These are phyloP conservation scores for Tetratostichococcus sp. DNA, from an alignment of 139 green algal genomes.

Conservation along the genomic window DNA sequence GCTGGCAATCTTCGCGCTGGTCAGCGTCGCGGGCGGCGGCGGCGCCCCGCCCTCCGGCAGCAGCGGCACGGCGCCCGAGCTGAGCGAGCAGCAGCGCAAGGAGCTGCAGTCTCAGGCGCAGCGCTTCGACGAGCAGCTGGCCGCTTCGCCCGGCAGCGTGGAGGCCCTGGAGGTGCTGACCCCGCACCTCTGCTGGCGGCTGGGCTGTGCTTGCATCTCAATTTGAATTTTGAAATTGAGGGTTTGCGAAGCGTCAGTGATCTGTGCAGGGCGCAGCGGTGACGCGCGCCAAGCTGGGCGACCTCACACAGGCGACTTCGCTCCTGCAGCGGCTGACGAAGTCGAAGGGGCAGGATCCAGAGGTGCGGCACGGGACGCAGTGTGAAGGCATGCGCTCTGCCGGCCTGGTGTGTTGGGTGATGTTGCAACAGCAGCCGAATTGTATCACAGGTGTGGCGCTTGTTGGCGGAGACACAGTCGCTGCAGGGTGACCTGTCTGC, in stretches of 20 bases:
- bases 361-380: constrained; percentile 7
- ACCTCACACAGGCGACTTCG: constrained; percentile 11
- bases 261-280: constrained; percentile 1
- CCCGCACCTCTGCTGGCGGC: too few relatives aligned
- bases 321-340: constrained; percentile 21
- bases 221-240: too few relatives aligned
- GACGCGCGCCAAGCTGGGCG: constrained; percentile 16
- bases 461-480: constrained; percentile 23
- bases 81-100: constrained; percentile 2
- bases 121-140: constrained; percentile 10
- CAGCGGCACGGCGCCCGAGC: background rate
- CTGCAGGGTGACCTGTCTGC: constrained; percentile 8
- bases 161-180: constrained; percentile 5
- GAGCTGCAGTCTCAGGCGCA: constrained; percentile 7
- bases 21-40: background rate
- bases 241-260: too few relatives aligned
- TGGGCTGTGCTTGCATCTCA: too few relatives aligned
- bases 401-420: too few relatives aligned
- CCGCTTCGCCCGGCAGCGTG: background rate
- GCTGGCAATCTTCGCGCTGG: background rate
- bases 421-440: background rate
- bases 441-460: background rate
- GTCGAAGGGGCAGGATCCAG: constrained; percentile 11
- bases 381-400: background rate
- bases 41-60: too few relatives aligned